These are phyloP conservation scores for Sordariomycetes sp. DNA, from an alignment of 2,329 filamentous ascomycete genomes.

Conservation along the genomic window DNA sequence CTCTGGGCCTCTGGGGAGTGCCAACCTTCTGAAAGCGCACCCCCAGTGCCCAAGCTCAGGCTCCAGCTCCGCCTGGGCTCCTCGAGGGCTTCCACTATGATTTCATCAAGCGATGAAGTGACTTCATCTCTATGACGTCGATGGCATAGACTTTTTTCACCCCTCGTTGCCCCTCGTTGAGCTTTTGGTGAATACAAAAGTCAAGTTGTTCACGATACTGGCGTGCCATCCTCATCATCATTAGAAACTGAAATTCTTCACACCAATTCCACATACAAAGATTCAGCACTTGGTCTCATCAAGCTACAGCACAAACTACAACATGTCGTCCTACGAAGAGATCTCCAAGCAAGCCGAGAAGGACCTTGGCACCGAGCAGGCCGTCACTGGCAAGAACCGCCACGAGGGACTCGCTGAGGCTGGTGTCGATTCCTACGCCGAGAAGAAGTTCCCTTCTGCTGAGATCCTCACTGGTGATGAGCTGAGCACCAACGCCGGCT, in stretches of 20 bases:
- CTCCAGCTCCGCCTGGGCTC: not conserved
- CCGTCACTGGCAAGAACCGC: slow-evolving; percentile 34
- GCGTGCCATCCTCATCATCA: too few species aligned
- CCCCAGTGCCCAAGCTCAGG: too few species aligned
- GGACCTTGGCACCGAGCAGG: slow-evolving; percentile 37
- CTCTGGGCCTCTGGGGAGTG: too few species aligned
- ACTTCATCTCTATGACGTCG: slow-evolving; percentile 5
- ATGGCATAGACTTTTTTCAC: too few species aligned
- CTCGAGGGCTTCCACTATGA: slow-evolving; percentile 2
- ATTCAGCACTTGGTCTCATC: too few species aligned
- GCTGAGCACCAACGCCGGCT: slow-evolving; percentile 33
- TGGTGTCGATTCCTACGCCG: slow-evolving; percentile 29
- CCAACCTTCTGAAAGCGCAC: too few species aligned
- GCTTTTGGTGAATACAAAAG: too few species aligned
- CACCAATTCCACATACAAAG: too few species aligned
- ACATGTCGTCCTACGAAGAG: slow-evolving; percentile 25
- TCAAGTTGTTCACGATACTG: too few species aligned
- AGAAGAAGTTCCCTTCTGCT: slow-evolving; percentile 28
- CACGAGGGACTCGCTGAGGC: slow-evolving; percentile 27
- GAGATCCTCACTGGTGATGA: slow-evolving; percentile 29
- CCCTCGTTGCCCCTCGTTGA: too few species aligned
- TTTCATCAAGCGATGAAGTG: slow-evolving; percentile 4
- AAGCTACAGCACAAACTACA: not conserved
- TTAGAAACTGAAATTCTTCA: too few species aligned
- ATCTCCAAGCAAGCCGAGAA: slow-evolving; percentile 35